Conservation (phyloP, 345 rosid species). For the Salix suchowensis region DNA sequence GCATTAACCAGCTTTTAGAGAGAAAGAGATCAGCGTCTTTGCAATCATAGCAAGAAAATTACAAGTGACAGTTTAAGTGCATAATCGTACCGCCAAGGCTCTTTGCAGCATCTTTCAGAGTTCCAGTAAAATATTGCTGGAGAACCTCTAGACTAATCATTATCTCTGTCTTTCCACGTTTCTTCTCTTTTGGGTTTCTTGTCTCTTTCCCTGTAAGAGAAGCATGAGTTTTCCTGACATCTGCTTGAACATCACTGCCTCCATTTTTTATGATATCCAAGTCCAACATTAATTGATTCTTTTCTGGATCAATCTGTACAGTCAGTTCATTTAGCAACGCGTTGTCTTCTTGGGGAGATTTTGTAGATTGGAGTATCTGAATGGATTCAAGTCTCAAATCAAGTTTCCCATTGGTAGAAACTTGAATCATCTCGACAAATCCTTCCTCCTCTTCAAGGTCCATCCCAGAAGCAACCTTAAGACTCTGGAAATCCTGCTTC, state of each 20-base stretch:
- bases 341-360: conserved; percentile 26
- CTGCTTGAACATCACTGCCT: conserved; percentile 15
- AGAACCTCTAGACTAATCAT: conserved; percentile 84
- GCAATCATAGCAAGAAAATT: neutral
- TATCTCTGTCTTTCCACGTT: conserved; percentile 90
- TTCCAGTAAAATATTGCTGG: conserved; percentile 80
- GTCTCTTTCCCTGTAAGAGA: conserved; percentile 36
- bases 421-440: conserved; percentile 61
- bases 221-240: conserved; percentile 24
- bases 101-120: conserved; percentile 95
- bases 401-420: conserved; percentile 42
- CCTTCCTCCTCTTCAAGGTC: conserved; percentile 48
- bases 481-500: conserved; percentile 74
- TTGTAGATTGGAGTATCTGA: conserved; percentile 34
- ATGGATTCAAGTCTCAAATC: conserved; percentile 45
- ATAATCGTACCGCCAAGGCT: conserved; percentile 79
- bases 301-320: conserved; percentile 23
- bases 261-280: conserved; percentile 31
- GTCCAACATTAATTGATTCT: conserved; percentile 31
- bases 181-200: conserved; percentile 51
- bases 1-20: neutral
- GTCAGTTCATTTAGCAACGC: conserved; percentile 21
- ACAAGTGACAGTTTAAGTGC: conserved; percentile 3
- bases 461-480: conserved; percentile 67
- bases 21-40: neutral